Evolutionary conservation across 2,329 filamentous ascomycete species (phyloP).

Genomic region (Aspergillus thermomutatus): DNA sequence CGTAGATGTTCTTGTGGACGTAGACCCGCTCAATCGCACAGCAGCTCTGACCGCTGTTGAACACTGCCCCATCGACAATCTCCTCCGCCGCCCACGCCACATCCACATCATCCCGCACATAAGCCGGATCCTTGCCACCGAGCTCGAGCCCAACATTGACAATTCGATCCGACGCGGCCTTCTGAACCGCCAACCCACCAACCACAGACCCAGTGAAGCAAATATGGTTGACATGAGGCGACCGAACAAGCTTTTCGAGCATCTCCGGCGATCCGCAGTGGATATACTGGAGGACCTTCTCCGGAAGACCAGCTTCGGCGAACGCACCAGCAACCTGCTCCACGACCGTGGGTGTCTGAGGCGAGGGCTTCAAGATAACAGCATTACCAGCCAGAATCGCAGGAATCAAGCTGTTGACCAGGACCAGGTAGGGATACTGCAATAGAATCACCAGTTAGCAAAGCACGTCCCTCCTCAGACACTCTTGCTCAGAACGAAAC

Average conservation of each 20-base stretch:
- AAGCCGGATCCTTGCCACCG: conserved; percentile 92
- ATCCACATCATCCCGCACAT: conserved; percentile 81
- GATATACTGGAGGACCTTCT: conserved; percentile 85
- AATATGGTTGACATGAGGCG: conserved; percentile 72
- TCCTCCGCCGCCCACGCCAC: conserved; percentile 87
- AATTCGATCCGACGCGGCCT: conserved; percentile 77
- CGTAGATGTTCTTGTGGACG: conserved; percentile 79
- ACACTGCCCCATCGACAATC: conserved; percentile 92
- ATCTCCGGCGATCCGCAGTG: conserved; percentile 76
- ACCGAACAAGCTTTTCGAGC: conserved; percentile 74
- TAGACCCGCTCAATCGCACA: conserved; percentile 91
- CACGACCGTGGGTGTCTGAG: conserved; percentile 87
- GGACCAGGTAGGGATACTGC: conserved; percentile 89
- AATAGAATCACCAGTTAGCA: conserved; percentile 2
- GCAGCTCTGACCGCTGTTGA: conserved; percentile 98
- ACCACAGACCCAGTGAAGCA: conserved; percentile 94
- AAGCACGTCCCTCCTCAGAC: neutral
- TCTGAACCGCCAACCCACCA: conserved; percentile 80
- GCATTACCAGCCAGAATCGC: conserved; percentile 88
- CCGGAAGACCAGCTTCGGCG: conserved; percentile 72
- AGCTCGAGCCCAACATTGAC: conserved; percentile 86
- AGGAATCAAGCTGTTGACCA: conserved; percentile 88
- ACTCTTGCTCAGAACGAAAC: too few relatives aligned
- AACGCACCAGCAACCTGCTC: conserved; percentile 80
- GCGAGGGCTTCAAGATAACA: conserved; percentile 90